Conservation (phyloP, 2,329 filamentous ascomycete genomes). For the Epichloe sibirici region DNA sequence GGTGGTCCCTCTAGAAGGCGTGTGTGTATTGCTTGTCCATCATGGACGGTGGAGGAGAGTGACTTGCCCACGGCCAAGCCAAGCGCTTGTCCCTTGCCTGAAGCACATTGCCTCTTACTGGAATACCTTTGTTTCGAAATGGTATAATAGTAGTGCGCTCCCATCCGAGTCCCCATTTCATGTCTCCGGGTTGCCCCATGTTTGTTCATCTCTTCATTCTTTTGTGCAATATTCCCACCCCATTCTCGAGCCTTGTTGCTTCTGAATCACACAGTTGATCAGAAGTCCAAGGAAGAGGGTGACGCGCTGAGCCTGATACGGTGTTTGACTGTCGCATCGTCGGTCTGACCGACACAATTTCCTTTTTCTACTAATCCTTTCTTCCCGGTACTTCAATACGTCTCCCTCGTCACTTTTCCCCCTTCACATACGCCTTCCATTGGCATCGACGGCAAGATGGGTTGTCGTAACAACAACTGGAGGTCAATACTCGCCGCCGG, state of each 20-base stretch:
- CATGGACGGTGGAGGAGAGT: neutral
- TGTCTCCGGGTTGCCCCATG: neutral
- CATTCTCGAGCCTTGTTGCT: neutral
- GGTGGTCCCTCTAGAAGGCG: neutral
- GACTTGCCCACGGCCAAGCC: neutral
- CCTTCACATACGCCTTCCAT: neutral
- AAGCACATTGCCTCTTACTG: neutral
- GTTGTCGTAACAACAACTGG: neutral
- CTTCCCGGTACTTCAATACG: neutral
- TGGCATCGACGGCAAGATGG: neutral
- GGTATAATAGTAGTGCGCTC: slow-evolving; percentile 1
- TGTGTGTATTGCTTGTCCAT: neutral
- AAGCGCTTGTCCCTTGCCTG: neutral
- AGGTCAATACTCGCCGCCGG: slow-evolving; percentile 6
- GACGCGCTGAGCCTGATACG: neutral
- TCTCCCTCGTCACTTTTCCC: neutral
- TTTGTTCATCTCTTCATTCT: neutral
- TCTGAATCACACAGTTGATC: neutral
- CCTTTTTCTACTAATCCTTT: no score
- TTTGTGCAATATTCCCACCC: neutral
- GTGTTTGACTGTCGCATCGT: neutral
- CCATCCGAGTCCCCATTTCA: neutral
- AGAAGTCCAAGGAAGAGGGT: neutral
- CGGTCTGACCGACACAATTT: neutral
- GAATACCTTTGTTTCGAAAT: neutral